phyloP scores from a whole-genome alignment of 768 basidiomycete species.

The Hygrocybe punicea region DNA sequence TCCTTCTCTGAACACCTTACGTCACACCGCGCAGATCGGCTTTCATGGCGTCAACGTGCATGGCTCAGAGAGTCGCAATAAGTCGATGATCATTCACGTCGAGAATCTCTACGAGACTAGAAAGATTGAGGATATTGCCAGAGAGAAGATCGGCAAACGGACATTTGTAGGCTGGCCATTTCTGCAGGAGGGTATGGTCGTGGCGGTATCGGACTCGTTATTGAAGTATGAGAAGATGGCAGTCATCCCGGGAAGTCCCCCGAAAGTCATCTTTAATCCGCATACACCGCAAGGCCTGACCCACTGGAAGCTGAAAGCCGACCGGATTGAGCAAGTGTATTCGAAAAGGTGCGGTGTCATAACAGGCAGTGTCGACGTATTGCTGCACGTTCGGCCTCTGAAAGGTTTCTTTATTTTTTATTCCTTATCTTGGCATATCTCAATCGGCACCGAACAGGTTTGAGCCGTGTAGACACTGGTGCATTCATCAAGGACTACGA shows the following conservation, averaged over 20 bases:
- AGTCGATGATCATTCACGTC: constrained; percentile 89
- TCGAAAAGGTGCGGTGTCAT: constrained; percentile 88
- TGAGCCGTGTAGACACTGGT: constrained; percentile 84
- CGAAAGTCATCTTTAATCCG: constrained; percentile 65
- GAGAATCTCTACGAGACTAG: constrained; percentile 66
- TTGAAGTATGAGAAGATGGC: constrained; percentile 80
- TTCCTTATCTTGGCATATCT: constrained; percentile 1
- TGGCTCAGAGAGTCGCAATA: constrained; percentile 83
- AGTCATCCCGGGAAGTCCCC: constrained; percentile 47
- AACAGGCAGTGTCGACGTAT: constrained; percentile 72
- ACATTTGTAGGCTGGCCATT: constrained; percentile 92
- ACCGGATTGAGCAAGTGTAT: constrained; percentile 76
- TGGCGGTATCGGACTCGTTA: constrained; percentile 78
- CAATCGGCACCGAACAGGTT: constrained; percentile 46
- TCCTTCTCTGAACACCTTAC: constrained; percentile 89
- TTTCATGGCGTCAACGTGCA: constrained; percentile 93
- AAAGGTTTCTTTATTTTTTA: constrained; percentile 57
- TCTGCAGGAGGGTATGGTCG: constrained; percentile 86
- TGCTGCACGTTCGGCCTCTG: constrained; percentile 86
- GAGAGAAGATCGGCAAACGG: constrained; percentile 68
- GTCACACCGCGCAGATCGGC: constrained; percentile 69
- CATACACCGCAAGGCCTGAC: constrained; percentile 66
- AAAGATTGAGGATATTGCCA: constrained; percentile 71
- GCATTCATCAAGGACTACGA: constrained; percentile 96
- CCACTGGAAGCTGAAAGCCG: constrained; percentile 78